Percentiles rank a stretch among this genome's conserved stretches.
phyloP scores from a whole-genome alignment of 371 early-diverging fungal genomes.

The Choanephora cucurbitarum region DNA sequence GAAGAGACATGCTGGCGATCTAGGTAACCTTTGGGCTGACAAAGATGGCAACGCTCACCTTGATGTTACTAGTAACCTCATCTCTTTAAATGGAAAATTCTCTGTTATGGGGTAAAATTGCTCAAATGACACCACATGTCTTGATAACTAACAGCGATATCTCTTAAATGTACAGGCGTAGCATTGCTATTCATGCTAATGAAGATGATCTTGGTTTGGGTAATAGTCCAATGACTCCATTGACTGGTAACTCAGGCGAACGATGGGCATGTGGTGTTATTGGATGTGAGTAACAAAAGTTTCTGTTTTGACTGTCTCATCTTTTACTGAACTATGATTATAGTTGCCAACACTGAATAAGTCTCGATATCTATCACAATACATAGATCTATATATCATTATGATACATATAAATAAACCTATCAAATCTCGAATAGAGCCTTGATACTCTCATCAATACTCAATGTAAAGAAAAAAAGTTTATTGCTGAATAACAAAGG shows the following conservation, averaged over 20 bases:
- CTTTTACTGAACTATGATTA: too few species aligned
- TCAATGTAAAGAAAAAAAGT: too few species aligned
- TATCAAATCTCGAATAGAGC: too few species aligned
- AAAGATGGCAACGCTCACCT: conserved; percentile 57
- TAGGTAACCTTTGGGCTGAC: conserved; percentile 76
- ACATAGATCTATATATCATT: too few species aligned
- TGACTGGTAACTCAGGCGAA: conserved; percentile 87
- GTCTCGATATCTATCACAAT: too few species aligned
- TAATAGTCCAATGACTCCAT: conserved; percentile 71
- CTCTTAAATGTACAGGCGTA: conserved; percentile 57
- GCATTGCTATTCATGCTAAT: conserved; percentile 82
- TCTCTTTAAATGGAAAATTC: conserved; percentile 72
- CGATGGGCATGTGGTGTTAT: conserved; percentile 91
- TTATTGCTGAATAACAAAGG: too few species aligned
- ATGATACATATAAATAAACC: too few species aligned
- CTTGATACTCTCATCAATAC: too few species aligned
- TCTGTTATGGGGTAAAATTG: conserved; percentile 69
- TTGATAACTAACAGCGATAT: background rate
- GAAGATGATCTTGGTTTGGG: conserved; percentile 86
- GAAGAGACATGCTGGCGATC: conserved; percentile 84
- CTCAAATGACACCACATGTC: background rate
- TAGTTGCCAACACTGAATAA: too few species aligned
- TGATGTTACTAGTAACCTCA: conserved; percentile 51
- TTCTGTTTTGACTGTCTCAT: too few species aligned
- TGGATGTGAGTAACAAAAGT: conserved; percentile 66